Percentiles rank a stretch among this genome's conserved stretches.
These are phyloP conservation scores for Gracilaria vermiculophylla DNA, from an alignment of 23 red algal species.

Conservation along the genomic window DNA sequence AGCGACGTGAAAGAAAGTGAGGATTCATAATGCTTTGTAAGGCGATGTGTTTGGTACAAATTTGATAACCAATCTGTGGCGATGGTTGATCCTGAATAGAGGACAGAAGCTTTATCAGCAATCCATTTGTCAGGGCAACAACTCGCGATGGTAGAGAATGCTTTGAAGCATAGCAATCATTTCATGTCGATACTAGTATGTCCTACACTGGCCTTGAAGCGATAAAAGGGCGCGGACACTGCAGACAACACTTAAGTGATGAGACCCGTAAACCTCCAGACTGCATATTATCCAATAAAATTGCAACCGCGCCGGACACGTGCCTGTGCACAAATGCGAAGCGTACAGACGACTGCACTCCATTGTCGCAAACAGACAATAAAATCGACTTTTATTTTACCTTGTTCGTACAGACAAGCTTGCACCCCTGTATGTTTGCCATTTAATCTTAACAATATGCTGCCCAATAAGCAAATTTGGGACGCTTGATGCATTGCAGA, in stretches of 20 bases:
- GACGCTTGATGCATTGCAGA: background rate
- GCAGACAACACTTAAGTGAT: background rate
- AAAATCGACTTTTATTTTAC: too few relatives aligned
- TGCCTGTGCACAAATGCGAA: background rate
- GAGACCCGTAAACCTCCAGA: too few relatives aligned
- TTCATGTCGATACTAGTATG: background rate
- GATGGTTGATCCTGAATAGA: background rate
- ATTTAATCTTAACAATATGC: too few relatives aligned
- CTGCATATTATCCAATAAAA: too few relatives aligned
- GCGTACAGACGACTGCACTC: background rate
- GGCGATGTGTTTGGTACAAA: background rate
- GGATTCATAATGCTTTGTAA: background rate
- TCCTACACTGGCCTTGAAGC: conserved; percentile 1
- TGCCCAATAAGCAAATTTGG: background rate
- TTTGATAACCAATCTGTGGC: background rate
- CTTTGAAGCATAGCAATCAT: background rate
- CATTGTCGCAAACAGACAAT: too few relatives aligned
- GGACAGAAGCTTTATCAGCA: background rate
- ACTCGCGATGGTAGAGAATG: background rate
- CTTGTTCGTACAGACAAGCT: too few relatives aligned
- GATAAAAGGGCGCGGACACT: conserved; percentile 3
- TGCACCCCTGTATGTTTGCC: background rate
- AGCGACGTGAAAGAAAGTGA: background rate
- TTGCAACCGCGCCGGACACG: background rate
- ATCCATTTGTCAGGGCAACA: background rate